Base-by-base conservation (phyloP, 495 filamentous ascomycete species). In the Aspergillus mulundensis region DNA sequence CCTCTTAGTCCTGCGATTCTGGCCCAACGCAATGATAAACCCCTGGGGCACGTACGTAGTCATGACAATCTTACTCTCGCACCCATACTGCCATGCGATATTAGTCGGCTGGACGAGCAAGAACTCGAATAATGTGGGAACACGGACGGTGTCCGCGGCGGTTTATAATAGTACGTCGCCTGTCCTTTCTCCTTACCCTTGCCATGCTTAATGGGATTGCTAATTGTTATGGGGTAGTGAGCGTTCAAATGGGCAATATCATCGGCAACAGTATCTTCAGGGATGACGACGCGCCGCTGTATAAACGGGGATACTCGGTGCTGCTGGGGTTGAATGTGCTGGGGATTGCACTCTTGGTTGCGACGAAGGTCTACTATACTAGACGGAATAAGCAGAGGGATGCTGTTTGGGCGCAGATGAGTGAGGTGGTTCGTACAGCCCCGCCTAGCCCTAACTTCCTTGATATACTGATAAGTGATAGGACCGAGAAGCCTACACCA, bases 101-200 rank as follows among this genome's bases (percentile, higher is more conserved):
- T 74, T 85, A 45, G 84, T 86, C 0, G 84, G 75, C 1, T 84
- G 82, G 81, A 79, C 73, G 23, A 80, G 78, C 0, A 71, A 76
- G 54, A 85, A 87, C 60, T 76, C 81, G 15, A 83, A 83, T 50
- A 78, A 77, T 4, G 85, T 87, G 5, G 69, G 84, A 1, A 86
- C 83, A 0, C 65, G 85, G 11, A 78, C 84, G 2, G 79, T 88
- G 5, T 77, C 76, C 3, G 74, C 82, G 16, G 69, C 83, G 5
- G 61, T 80, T 18, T 84, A 84, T 66, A 82, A 83, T 58, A 65
- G 52, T 54, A 40, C 19, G 15, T 34, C n/a, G 28, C 25, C 28
- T 6, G 11, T 25, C 20, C 28, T 21, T 30, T 8, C 15, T 20
- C 19, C 14, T 34, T n/a, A 23, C 24, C 10, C n/a, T 38, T 23